Evolutionary conservation across 768 basidiomycete species (phyloP), one percentile per base, ranked within the genome.

Genomic region (Stropharia rugosoannulata): DNA sequence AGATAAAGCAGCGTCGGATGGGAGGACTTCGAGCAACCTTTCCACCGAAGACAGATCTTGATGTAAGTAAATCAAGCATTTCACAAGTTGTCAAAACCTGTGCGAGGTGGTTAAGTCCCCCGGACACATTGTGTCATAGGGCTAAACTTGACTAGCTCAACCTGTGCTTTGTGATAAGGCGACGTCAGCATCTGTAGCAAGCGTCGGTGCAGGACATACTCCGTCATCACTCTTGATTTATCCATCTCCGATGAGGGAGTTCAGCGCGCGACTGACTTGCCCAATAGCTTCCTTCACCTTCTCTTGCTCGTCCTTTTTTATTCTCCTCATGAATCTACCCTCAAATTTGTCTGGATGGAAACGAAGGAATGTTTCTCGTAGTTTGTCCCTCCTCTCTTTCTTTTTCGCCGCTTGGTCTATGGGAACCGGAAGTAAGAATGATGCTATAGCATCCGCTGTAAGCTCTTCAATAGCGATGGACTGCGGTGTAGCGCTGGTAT

Each of bases 311-410:
- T 61, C 62, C 32, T 73, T 70, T 41, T 60, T 63, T 5, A 90
- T 75, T 4, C 75, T 73, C 47, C 66, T 66, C 79, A 89, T 82
- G 46, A 90, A 71, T 35, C 89, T 78, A 16, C 89, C 87, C 66
- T 91, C 87, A 51, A 90, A 90, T 66, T 91, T 91, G 68, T 91
- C 89, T 1, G 89, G 89, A 64, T 91, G 89, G 66, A 87, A 91
- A 16, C 88, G 84, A 22, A 90, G 68, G 62, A 89, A 76, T 0
- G 86, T 78, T 69, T 89, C 88, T 61, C 85, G 75, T 43, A 90
- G 63, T 58, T 77, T 84, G 16, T 89, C 86, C 65, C 81, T 85
- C 46, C 77, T 72, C 35, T 73, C 75, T 64, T 77, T 81, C 67
- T 75, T 81, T 35, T 67, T 65, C 18, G 56, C 56, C 16, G 70